These are phyloP conservation scores for Schwanniomyces polymorphus DNA, from an alignment of 805 yeast genomes.

Conservation along the genomic window DNA sequence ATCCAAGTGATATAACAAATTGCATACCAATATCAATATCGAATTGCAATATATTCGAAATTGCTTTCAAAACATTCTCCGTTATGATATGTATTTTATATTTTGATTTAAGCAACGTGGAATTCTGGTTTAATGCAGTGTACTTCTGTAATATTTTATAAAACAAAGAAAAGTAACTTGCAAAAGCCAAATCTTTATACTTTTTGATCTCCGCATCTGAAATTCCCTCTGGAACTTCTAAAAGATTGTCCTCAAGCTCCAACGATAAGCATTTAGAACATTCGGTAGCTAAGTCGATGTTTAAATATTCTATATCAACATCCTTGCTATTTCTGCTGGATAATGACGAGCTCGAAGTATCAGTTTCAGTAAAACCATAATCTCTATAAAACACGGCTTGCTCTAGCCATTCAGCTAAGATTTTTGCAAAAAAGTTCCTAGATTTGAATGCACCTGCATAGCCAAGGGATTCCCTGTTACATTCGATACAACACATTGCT, in stretches of 20 bases:
- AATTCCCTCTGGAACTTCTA: constrained; percentile 59
- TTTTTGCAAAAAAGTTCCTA: constrained; percentile 49
- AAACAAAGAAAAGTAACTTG: constrained; percentile 64
- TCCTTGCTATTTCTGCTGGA: constrained; percentile 18
- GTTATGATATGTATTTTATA: constrained; percentile 59
- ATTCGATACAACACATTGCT: constrained; percentile 33
- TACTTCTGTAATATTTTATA: constrained; percentile 53
- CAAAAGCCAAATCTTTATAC: constrained; percentile 61
- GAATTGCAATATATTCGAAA: constrained; percentile 68
- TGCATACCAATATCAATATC: constrained; percentile 78
- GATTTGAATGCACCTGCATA: constrained; percentile 45
- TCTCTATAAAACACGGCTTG: constrained; percentile 45
- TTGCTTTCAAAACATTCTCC: constrained; percentile 62
- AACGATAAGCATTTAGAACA: constrained; percentile 58
- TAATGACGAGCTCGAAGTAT: constrained; percentile 3
- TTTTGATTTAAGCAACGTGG: constrained; percentile 24
- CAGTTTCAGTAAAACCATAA: constrained; percentile 1
- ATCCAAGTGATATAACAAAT: constrained; percentile 76
- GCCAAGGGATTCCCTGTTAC: constrained; percentile 30
- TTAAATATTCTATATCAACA: constrained; percentile 47
- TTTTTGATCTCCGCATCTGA: constrained; percentile 53
- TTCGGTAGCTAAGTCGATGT: constrained; percentile 64
- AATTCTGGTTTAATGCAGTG: constrained; percentile 20
- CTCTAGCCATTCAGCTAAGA: constrained; percentile 55
- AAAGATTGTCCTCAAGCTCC: constrained; percentile 53